These are phyloP conservation scores for Wickerhamiella siamensis DNA, from an alignment of 805 yeast species.

Conservation along the genomic window DNA sequence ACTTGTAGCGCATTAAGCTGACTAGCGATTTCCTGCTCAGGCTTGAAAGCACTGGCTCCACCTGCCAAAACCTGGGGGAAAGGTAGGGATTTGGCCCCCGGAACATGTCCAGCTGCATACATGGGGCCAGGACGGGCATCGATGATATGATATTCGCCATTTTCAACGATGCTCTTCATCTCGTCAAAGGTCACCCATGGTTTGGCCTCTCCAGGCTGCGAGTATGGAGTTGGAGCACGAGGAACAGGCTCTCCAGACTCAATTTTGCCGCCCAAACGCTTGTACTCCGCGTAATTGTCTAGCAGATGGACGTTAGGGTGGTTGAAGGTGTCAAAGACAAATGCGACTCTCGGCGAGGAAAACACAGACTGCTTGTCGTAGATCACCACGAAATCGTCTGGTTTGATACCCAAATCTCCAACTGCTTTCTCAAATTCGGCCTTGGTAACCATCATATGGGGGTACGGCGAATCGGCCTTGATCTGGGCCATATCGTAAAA, in stretches of 20 bases:
- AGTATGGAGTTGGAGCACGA: slow-evolving; percentile 15
- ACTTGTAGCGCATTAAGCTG: slow-evolving; percentile 34
- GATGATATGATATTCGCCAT: slow-evolving; percentile 37
- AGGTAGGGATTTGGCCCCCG: slow-evolving; percentile 67
- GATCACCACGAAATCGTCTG: slow-evolving; percentile 50
- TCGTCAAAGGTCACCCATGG: slow-evolving; percentile 42
- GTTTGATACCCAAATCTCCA: slow-evolving; percentile 21
- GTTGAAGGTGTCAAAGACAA: slow-evolving; percentile 75
- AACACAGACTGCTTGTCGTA: slow-evolving; percentile 80
- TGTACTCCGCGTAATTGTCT: slow-evolving; percentile 50
- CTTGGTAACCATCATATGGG: slow-evolving; percentile 78
- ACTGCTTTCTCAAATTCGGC: slow-evolving; percentile 38
- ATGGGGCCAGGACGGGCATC: slow-evolving; percentile 88
- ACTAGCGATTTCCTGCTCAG: slow-evolving; percentile 32
- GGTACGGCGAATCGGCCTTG: slow-evolving; percentile 51
- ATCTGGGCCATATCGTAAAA: slow-evolving; percentile 68
- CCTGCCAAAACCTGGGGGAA: slow-evolving; percentile 44
- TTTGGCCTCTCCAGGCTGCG: slow-evolving; percentile 17
- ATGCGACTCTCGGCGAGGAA: slow-evolving; percentile 80
- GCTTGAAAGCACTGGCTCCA: slow-evolving; percentile 30
- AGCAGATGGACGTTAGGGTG: slow-evolving; percentile 56
- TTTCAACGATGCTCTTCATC: slow-evolving; percentile 41
- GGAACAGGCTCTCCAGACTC: slow-evolving; percentile 25
- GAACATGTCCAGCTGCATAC: slow-evolving; percentile 77
- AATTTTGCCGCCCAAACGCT: slow-evolving; percentile 32